These are phyloP conservation scores for Cladosporium sp. DNA, from an alignment of 2,329 filamentous ascomycete species.

Conservation along the genomic window DNA sequence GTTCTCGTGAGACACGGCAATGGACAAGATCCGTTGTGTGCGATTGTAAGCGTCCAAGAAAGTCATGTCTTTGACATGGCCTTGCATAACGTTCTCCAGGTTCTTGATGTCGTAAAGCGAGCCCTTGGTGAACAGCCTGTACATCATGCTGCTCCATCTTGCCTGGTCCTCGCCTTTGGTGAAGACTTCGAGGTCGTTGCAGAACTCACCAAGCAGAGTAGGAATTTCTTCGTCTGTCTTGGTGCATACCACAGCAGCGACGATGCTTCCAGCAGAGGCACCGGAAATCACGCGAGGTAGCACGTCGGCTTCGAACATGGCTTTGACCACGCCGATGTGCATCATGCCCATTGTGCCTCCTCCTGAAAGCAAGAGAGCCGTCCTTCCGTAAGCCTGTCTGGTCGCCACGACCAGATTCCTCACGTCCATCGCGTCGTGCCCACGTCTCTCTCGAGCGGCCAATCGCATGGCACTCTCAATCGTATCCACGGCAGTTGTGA, in stretches of 20 bases:
- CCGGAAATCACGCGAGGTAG: slow-evolving; percentile 86
- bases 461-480: slow-evolving; percentile 53
- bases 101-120: slow-evolving; percentile 83
- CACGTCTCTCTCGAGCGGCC: slow-evolving; percentile 1
- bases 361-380: slow-evolving; percentile 77
- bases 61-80: slow-evolving; percentile 81
- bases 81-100: slow-evolving; percentile 76
- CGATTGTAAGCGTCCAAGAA: slow-evolving; percentile 96
- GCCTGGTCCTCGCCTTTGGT: slow-evolving; percentile 59
- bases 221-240: slow-evolving; percentile 78
- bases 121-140: slow-evolving; percentile 69
- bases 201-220: slow-evolving; percentile 66
- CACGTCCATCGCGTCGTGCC: neutral
- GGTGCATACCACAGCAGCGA: slow-evolving; percentile 76
- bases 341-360: slow-evolving; percentile 91
- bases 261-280: slow-evolving; percentile 83
- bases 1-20: slow-evolving; percentile 89
- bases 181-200: slow-evolving; percentile 80
- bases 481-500: slow-evolving; percentile 73
- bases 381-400: slow-evolving; percentile 80
- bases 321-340: slow-evolving; percentile 84
- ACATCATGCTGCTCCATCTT: slow-evolving; percentile 13
- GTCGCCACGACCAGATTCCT: slow-evolving; percentile 54
- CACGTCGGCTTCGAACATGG: slow-evolving; percentile 71
- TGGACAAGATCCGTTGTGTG: slow-evolving; percentile 89